Base-by-base conservation (phyloP, 208 protist genomes). In the Acanthamoeba healyi region DNA sequence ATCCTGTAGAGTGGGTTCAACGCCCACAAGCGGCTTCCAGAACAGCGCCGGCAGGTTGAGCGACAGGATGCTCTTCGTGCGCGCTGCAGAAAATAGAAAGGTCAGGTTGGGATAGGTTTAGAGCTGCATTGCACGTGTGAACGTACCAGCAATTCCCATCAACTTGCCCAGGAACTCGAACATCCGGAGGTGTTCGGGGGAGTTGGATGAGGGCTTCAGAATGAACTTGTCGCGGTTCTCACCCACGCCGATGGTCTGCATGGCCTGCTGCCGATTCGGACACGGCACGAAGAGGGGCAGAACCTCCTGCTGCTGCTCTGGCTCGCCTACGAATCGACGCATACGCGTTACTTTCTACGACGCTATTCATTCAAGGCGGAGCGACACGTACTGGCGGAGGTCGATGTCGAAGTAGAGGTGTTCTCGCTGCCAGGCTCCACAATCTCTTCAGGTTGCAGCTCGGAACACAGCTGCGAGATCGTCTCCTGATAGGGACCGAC, bases 111-210 rank as follows among this genome's bases (percentile, higher is more conserved):
- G n/a, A n/a, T n/a, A n/a, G n/a, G n/a, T n/a, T n/a, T n/a, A n/a
- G n/a, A n/a, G n/a, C n/a, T n/a, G n/a, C n/a, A n/a, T n/a, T n/a
- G n/a, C n/a, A n/a, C n/a, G n/a, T n/a, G n/a, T n/a, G n/a, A n/a
- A n/a, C 86, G 98, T 96, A 91, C 99, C 91, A 26, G 98, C 98
- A 67, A 98, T 97, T 67, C 98, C 99, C 98, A 99, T 99, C 61
- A 99, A 94, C 67, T 96, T 95, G 17, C 98, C 98, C n/a, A 99
- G 36, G 94, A 99, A 99, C n/a, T 95, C 93, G 82, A 98, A 99
- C 40, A 97, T 97, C 32, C 26, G 22, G 7, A 91, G 56, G 49
- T 96, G 92, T 10, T 70, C 32, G 26, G 94, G 51, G 29, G 72
- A 72, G 22, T 26, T 58, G 15, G 94, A 49, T n/a, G 65, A 65